phyloP scores from a whole-genome alignment of 2,329 filamentous ascomycete genomes.

The Aureobasidium sp. region DNA sequence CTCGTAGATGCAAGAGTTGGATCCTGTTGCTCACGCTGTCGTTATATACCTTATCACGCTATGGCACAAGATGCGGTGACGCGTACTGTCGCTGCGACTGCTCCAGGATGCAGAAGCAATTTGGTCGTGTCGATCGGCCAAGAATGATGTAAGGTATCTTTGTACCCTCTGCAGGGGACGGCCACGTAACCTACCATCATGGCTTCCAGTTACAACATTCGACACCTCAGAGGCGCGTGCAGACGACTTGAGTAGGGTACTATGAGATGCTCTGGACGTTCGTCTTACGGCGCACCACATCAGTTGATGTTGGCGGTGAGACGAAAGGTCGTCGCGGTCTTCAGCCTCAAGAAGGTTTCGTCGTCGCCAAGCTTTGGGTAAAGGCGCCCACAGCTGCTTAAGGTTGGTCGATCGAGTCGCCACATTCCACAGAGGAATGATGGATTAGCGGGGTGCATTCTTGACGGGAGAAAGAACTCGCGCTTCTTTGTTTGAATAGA shows the following conservation, averaged over 20 bases:
- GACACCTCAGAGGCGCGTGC: background rate
- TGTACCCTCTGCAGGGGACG: background rate
- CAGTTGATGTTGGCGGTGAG: background rate
- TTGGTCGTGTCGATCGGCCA: constrained; percentile 5
- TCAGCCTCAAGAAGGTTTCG: background rate
- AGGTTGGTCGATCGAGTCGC: background rate
- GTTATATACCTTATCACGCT: background rate
- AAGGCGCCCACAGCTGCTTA: background rate
- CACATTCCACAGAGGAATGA: background rate
- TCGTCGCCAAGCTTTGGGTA: background rate
- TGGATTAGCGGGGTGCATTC: too few species aligned
- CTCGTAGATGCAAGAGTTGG: background rate
- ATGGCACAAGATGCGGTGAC: background rate
- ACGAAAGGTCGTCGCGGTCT: background rate
- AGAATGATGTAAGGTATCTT: background rate
- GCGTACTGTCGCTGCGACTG: background rate
- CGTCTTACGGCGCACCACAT: background rate
- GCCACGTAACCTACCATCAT: background rate
- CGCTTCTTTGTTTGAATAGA: background rate
- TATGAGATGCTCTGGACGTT: background rate
- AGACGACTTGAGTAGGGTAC: background rate
- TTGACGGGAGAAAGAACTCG: background rate
- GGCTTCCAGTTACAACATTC: background rate
- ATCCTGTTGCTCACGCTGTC: background rate
- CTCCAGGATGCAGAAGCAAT: background rate